Evolutionary conservation across 75 land plant species (phyloP).

Genomic region (Picea sitchensis): DNA sequence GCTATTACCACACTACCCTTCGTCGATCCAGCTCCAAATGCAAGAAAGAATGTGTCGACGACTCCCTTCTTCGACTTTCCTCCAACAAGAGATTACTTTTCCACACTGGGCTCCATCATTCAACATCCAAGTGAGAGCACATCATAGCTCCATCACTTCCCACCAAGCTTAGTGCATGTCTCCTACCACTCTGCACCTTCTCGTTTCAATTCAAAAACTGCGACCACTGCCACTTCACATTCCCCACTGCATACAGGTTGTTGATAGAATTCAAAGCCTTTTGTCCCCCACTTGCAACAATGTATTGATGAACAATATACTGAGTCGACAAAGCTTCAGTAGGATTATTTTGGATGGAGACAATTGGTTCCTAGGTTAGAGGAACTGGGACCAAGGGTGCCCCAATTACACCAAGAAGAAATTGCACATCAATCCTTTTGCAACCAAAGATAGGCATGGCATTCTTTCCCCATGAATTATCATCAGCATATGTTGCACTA

Average conservation of each 20-base stretch:
- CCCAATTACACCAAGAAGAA: conserved; percentile 47
- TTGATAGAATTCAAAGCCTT: conserved; percentile 14
- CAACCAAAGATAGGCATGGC: neutral
- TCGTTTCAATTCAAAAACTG: too few species aligned
- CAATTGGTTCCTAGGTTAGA: neutral
- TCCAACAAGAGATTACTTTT: too few species aligned
- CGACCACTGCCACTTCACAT: conserved; percentile 10
- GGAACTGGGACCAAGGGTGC: conserved; percentile 45
- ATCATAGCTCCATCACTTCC: too few species aligned
- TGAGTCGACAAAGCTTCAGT: conserved; percentile 24
- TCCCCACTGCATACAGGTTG: conserved; percentile 35
- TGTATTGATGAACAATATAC: conserved; percentile 35
- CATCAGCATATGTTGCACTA: neutral
- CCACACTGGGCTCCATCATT: too few species aligned
- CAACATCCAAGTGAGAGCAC: too few species aligned
- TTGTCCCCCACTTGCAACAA: conserved; percentile 20
- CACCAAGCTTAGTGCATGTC: too few species aligned
- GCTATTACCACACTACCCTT: too few species aligned
- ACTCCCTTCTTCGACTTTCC: too few species aligned
- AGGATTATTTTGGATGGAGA: conserved; percentile 20
- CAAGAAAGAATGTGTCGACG: too few species aligned
- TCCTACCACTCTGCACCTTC: too few species aligned
- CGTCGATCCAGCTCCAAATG: too few species aligned
- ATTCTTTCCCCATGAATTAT: neutral
- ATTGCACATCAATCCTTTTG: conserved; percentile 24